Base-by-base conservation (phyloP, 371 early-diverging fungal genomes). In the Rhizomucor pusillus region DNA sequence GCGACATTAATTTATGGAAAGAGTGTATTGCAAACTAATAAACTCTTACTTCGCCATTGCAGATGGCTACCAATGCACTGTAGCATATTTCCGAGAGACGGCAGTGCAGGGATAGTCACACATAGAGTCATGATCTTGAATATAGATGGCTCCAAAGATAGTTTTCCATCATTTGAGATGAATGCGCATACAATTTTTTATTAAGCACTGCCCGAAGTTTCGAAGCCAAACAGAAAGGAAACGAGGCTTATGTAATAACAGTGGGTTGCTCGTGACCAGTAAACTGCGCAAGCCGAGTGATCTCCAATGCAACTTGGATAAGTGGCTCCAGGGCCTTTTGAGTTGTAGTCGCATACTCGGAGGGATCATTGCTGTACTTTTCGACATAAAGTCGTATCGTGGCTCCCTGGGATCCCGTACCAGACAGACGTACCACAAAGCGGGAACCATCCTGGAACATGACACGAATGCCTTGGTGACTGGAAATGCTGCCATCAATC, bases 381-480 rank as follows among this genome's bases (percentile, higher is more conserved):
- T 98, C 98, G 22, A 95, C 90, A 60, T 98, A 98, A 22, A 98
- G 76, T 57, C 98, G 90, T 36, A 98, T 83, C 33, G 98, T 98
- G 1, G 98, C 98, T 22, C 97, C 97, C 54, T 91, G 90, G 7
- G 91, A 91, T 14, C 98, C 98, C 1, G 98, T 98, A 14, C 98
- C 98, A 44, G 90, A 90, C 25, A 97, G 73, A 25, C 98, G 90
- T 72, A 93, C 89, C 45, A 98, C 85, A 47, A 97, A 79, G 52
- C 98, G 89, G 3, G 93, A 92, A 12, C 91, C 90, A 66, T 97
- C 95, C 35, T 74, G 74, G 67, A 97, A 97, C 48, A 94, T 72
- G 49, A 97, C 79, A 50, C 95, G 89, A 23, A 98, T 61, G 54
- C 98, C 98, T 82, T 95, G 95, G 44, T 92, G 89, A 61, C 78